Conservation (phyloP, 2,329 filamentous ascomycete species). For the Aspergillus felis region DNA sequence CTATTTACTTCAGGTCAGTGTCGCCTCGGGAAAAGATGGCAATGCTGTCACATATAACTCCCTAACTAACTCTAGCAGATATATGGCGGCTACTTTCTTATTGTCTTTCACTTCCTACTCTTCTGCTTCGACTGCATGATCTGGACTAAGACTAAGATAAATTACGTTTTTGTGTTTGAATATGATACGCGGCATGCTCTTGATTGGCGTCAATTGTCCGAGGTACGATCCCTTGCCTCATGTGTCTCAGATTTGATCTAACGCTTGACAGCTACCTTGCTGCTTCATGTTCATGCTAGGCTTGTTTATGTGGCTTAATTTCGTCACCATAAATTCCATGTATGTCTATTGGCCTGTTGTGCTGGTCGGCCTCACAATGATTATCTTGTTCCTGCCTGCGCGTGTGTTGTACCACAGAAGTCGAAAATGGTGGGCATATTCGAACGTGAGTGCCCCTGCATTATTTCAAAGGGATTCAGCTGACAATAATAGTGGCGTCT, state of each 20-base stretch:
- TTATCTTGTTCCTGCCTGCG: conserved; percentile 71
- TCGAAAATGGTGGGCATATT: conserved; percentile 81
- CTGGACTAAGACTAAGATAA: conserved; percentile 82
- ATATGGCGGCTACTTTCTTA: conserved; percentile 87
- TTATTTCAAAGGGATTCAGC: background rate
- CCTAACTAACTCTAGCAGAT: conserved; percentile 53
- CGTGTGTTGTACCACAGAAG: conserved; percentile 71
- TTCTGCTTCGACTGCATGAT: conserved; percentile 82
- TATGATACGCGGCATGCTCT: conserved; percentile 82
- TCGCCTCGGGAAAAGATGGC: background rate
- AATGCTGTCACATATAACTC: background rate
- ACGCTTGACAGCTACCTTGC: conserved; percentile 62
- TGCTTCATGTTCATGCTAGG: conserved; percentile 74
- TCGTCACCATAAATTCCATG: conserved; percentile 64
- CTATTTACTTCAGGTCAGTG: conserved; percentile 63
- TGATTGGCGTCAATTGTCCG: conserved; percentile 83
- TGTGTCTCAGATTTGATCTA: conserved; percentile 7
- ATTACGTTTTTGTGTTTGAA: conserved; percentile 96
- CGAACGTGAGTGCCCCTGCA: conserved; percentile 60
- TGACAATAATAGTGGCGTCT: conserved; percentile 66
- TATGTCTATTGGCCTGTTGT: conserved; percentile 85
- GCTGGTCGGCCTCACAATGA: conserved; percentile 63
- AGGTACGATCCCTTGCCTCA: conserved; percentile 44
- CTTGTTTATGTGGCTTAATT: conserved; percentile 85
- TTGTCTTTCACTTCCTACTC: conserved; percentile 73